Base-by-base conservation (phyloP, 202 grass and related monocot species). In the Saccharum hybrid region DNA sequence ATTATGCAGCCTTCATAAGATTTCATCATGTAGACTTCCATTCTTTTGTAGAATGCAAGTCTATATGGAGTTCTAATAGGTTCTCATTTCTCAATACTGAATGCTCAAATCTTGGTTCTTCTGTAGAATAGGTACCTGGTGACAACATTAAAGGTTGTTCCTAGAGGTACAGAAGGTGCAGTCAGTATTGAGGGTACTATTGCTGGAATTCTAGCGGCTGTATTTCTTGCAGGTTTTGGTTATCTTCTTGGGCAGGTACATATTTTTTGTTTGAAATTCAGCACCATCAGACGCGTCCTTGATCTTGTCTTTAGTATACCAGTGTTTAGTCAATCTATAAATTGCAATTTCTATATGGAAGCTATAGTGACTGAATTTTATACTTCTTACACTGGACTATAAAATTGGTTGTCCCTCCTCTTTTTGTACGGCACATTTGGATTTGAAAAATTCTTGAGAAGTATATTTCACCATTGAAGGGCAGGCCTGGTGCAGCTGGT, bases 121-220 rank as follows among this genome's bases (percentile, higher is more conserved):
- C 77, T 87, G 71, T 94, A 90, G 85, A 94, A 75, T 89, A 98
- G 96, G 41, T 98, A 98, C 68, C 81, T 98, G 63, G 87, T 87
- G 83, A 94, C 96, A 81, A 96, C 93, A 52, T 90, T 98, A 78
- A 92, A 96, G 91, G 46, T 95, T 84, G 93, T 95, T 73, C 96
- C 96, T 40, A 89, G 83, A 87, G 93, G 96, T 84, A 95, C 92
- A 65, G 90, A 95, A 86, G 96, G 90, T 71, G 96, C 96, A 63
- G 66, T 98, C 74, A 98, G 96, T 82, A 4, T 95, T 37, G 96
- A 98, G 82, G 96, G 92, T 76, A 95, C 96, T 28, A 22, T 98
- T 87, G 87, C 91, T 76, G 96, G 96, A 81, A 70, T 95, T 73
- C 45, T 87, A 69, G 92, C 91, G 76, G 83, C 96, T 37, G 37